Evolutionary conservation across 176 grass and related monocot genomes (phyloP), one percentile per base, ranked within the genome.

Genomic region (Aegilops umbellulata): DNA sequence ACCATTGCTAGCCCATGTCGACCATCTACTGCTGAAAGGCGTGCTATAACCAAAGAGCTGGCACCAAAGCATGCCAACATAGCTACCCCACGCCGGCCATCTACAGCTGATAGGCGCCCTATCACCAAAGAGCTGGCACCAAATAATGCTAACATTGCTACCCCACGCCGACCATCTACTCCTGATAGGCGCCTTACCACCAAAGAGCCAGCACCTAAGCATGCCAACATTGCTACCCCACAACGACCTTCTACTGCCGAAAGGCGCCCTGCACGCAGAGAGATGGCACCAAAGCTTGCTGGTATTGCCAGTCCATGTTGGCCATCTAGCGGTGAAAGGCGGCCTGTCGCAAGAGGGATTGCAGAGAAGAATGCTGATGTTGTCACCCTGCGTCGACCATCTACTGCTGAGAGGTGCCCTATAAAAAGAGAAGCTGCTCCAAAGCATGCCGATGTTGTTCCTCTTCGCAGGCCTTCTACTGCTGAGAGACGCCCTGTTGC

Each of bases 391-490:
- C 5, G 16, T 62, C 64, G 74, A 36, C 60, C 67, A 16, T 63
- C 81, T 46, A 70, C 47, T 60, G 86, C 44, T 6, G 77, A 91
- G 81, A 63, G 70, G 66, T 31, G 27, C 42, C 47, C 67, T 70
- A 60, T 88, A 58, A 82, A 80, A 14, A 89, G 63, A 81, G 61
- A 79, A 65, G 36, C 24, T 84, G 69, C 80, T 65, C 73, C 36
- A 26, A 91, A 87, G 84, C 80, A 80, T 73, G 82, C 64, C 32
- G 78, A 83, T 29, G 85, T 83, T 79, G 34, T 77, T 61, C 69
- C 63, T 31, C 67, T 82, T 38, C 9, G 57, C 24, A n/a, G 71
- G 38, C 84, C 92, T 88, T 66, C 79, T 44, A 94, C 89, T 89
- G 29, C 86, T 10, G 85, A 91, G 30, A 86, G 74, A 36, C 46